Evolutionary conservation across 78 protist species (phyloP), one percentile per base, ranked within the genome.

Genomic region (Dictyostelium brefeldianum): DNA sequence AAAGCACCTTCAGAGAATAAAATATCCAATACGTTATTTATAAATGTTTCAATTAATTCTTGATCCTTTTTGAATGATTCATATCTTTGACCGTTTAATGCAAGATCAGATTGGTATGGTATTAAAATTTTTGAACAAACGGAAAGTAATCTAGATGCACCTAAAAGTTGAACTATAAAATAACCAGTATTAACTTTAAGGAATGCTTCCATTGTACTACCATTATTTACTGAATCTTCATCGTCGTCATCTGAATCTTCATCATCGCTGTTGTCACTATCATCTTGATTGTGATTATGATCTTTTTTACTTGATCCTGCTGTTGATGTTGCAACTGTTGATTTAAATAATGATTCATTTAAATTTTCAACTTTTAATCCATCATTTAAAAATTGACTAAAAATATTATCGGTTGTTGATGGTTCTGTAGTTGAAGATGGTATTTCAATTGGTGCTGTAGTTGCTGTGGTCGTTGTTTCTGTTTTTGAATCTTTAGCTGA

Each of bases 1-100:
- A 83, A 67, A 36, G 43, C 43, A 20, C 71, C 81, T 62, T 87
- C 93, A 14, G 93, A 78, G 54, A 87, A 87, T n/a, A 87, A n/a
- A 31, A 87, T 87, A 64, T 87, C 93, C 43, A 46, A 78, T 5
- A 87, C 93, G n/a, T 77, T 70, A 57, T 25, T 65, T 2, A 77
- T 74, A 62, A 87, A 87, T 18, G 46, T 25, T 17, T 15, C 17
- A n/a, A 36, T 59, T 17, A 41, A 18, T 3, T 48, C 1, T 70
- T 77, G 78, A 31, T 47, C 22, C 48, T 74, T 80, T 51, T 77
- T 74, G 73, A 87, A 56, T 15, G 17, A 8, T 50, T 77, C 80
- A 64, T 29, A 77, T 9, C n/a, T 56, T 27, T 74, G 79, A 31
- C 9, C 0, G 0, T 6, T 2, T 10, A 48, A 41, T n/a, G 74